A percentile compares a stretch with the other conserved stretches of the same genome.
These are phyloP conservation scores for Termitomyces sp. DNA, from an alignment of 768 basidiomycete genomes.

Conservation along the genomic window DNA sequence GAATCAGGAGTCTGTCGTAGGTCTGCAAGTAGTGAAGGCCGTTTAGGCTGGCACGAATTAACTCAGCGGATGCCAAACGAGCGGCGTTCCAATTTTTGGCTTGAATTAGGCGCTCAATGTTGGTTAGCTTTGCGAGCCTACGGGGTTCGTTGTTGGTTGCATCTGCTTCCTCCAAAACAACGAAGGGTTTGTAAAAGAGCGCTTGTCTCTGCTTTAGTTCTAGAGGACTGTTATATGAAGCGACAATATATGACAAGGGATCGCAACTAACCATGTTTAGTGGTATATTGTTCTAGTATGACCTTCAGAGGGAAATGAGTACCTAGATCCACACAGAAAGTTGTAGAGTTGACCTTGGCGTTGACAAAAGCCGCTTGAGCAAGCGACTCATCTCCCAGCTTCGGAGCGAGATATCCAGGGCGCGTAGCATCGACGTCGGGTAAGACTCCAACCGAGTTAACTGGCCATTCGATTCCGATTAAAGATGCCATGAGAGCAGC, in stretches of 20 bases:
- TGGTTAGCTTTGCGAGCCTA: constrained; percentile 31
- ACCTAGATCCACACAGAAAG: background rate
- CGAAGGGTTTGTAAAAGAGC: constrained; percentile 63
- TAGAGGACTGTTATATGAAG: constrained; percentile 20
- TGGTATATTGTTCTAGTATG: constrained; percentile 70
- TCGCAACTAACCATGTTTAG: constrained; percentile 64
- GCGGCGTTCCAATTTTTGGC: constrained; percentile 44
- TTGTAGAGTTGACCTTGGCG: constrained; percentile 40
- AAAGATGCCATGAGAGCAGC: constrained; percentile 75
- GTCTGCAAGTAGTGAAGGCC: constrained; percentile 81
- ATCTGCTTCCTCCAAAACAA: constrained; percentile 34
- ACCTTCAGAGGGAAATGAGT: constrained; percentile 35
- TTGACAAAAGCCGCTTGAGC: constrained; percentile 62
- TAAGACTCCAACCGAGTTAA: constrained; percentile 78
- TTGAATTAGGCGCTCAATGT: constrained; percentile 45
- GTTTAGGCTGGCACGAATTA: constrained; percentile 51
- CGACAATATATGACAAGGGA: background rate
- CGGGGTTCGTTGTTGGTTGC: constrained; percentile 21
- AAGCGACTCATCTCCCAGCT: constrained; percentile 42
- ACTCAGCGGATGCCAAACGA: constrained; percentile 41
- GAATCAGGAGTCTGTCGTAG: constrained; percentile 75
- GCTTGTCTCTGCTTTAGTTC: constrained; percentile 59
- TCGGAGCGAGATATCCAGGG: constrained; percentile 55
- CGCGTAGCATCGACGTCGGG: constrained; percentile 65
- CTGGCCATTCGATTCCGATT: constrained; percentile 71